Conservation (phyloP, 768 basidiomycete genomes). For the Cyclocybe cylindracea region DNA sequence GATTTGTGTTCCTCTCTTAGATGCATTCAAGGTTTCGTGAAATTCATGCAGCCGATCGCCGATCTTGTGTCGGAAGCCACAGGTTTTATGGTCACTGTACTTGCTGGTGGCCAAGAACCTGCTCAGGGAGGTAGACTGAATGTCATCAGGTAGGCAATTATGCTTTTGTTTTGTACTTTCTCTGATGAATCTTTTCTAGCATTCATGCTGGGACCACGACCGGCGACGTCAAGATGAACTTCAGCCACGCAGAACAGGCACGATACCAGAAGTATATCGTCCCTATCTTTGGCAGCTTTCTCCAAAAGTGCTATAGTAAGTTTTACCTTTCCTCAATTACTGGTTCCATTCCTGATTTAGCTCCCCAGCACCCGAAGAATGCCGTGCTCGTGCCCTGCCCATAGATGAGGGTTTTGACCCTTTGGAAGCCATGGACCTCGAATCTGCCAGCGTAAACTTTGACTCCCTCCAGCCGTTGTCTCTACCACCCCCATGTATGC, state of each 20-base stretch:
- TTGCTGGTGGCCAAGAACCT: constrained; percentile 11
- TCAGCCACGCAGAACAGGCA: not conserved
- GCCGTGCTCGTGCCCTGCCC: too few species aligned
- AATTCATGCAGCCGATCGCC: constrained; percentile 2
- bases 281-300: constrained; percentile 7
- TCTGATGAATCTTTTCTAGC: not conserved
- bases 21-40: not conserved
- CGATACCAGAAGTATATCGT: not conserved
- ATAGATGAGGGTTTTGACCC: too few species aligned
- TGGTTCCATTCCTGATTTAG: too few species aligned
- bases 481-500: too few species aligned
- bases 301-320: constrained; percentile 9
- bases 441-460: too few species aligned
- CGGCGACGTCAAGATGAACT: constrained; percentile 5
- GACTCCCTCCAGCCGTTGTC: too few species aligned
- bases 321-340: too few species aligned
- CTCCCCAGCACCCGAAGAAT: too few species aligned
- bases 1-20: not conserved
- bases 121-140: constrained; percentile 5
- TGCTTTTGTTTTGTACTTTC: not conserved
- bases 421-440: too few species aligned
- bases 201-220: constrained; percentile 3
- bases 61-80: constrained; percentile 1
- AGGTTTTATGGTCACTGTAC: not conserved
- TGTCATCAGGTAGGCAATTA: constrained; percentile 4